phyloP scores from a whole-genome alignment of 306 rosid species.

The Prunus davidiana region DNA sequence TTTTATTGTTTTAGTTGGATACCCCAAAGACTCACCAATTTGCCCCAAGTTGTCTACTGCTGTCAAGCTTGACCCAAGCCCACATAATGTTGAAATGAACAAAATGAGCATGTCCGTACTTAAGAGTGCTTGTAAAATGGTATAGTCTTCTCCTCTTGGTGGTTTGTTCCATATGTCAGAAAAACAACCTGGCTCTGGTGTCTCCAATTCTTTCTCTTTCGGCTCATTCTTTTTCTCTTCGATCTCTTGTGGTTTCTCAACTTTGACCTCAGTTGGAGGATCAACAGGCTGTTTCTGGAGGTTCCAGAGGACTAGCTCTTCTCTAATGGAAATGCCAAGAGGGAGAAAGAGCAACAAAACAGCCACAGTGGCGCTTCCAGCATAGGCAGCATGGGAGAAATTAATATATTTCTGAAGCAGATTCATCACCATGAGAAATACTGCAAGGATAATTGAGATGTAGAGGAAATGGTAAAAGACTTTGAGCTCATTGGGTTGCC shows the following conservation, averaged over 20 bases:
- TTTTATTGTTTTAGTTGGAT: conserved; percentile 1
- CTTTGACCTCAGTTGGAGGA: neutral
- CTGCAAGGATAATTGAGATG: conserved; percentile 21
- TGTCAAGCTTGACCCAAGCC: conserved; percentile 29
- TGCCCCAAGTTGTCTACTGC: conserved; percentile 40
- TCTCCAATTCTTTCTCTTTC: neutral
- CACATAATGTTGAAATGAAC: neutral
- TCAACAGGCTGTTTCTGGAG: conserved; percentile 3
- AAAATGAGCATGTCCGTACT: conserved; percentile 29
- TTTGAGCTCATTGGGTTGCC: conserved; percentile 24
- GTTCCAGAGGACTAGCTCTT: conserved; percentile 25
- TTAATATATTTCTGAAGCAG: conserved; percentile 3
- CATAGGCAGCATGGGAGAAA: conserved; percentile 16
- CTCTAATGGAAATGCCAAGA: conserved; percentile 23
- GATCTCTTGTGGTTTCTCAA: neutral
- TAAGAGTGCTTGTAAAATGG: conserved; percentile 27
- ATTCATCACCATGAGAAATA: conserved; percentile 27
- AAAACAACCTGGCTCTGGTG: neutral
- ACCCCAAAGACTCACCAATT: conserved; percentile 34
- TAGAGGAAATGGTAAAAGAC: conserved; percentile 21
- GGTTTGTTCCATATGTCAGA: conserved; percentile 20
- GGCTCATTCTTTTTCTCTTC: neutral
- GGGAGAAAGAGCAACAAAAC: conserved; percentile 20
- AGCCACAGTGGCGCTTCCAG: conserved; percentile 10
- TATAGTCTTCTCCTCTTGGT: conserved; percentile 38